Evolutionary conservation across 2,329 filamentous ascomycete species (phyloP), one percentile per base, ranked within the genome.

Genomic region (Hypoxylon sp.): DNA sequence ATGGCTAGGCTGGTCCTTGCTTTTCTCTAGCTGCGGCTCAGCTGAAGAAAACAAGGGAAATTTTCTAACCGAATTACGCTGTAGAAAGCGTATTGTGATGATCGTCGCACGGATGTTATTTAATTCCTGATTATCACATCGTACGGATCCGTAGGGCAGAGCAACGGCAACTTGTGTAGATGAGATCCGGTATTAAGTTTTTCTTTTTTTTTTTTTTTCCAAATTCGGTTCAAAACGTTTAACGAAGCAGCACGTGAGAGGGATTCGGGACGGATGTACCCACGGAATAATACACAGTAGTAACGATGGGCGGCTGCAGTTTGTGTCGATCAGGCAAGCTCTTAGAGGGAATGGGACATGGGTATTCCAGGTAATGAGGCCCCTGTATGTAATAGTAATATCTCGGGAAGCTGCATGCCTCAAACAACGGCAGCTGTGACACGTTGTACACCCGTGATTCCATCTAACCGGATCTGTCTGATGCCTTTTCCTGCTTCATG

Each of bases 391-490:
- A n/a, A n/a, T 37, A 23, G 21, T 20, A 29, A 15, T 35, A 38
- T 43, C 36, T 23, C 45, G 55, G 43, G 40, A 45, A 32, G 37
- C 16, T 29, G 42, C 43, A 47, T 58, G 40, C n/a, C n/a, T n/a
- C n/a, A 55, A 51, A 58, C 55, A 45, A 35, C 36, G 30, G 43
- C 47, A 51, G 45, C 49, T 37, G 48, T 56, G 40, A 43, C 43
- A 53, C 26, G 38, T 40, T 38, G 44, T 34, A 53, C 43, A 55
- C 20, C 55, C 51, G 42, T 30, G 47, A 34, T 45, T 41, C 47
- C 55, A 55, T 58, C 55, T 51, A 48, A 55, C 50, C 47, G 51
- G 46, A 55, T 59, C 49, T 57, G 57, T 54, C 53, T 59, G 57
- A 57, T 25, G 19, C 25, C n/a, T 11, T 40, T n/a, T 41, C n/a